Evolutionary conservation across 148 eudicot species (phyloP).

Genomic region (Spergularia bocconei): DNA sequence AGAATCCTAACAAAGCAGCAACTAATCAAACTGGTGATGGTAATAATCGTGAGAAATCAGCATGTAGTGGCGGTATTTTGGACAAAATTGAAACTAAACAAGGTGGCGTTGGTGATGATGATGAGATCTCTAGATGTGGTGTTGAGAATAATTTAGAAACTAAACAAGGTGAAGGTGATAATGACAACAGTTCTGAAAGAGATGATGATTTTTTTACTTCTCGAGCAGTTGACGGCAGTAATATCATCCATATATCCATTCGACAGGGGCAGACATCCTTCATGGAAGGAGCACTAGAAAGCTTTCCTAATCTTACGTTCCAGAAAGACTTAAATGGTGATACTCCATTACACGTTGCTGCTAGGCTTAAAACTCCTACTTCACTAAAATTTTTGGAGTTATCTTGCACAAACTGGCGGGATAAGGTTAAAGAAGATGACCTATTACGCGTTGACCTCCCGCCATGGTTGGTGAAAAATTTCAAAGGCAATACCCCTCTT

Average conservation of each 20-base stretch:
- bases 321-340: slow-evolving; percentile 1
- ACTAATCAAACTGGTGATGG: too few species aligned
- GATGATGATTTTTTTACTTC: too few species aligned
- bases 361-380: not conserved
- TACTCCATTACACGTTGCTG: slow-evolving; percentile 13
- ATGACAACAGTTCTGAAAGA: too few species aligned
- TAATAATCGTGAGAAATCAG: too few species aligned
- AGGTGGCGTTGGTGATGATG: too few species aligned
- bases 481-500: slow-evolving; percentile 9
- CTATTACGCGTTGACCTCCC: not conserved
- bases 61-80: too few species aligned
- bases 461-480: not conserved
- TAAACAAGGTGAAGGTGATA: too few species aligned
- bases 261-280: not conserved
- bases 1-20: too few species aligned
- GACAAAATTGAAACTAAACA: too few species aligned
- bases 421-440: too few species aligned
- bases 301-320: not conserved
- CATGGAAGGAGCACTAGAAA: not conserved
- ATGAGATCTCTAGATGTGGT: too few species aligned
- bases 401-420: not conserved
- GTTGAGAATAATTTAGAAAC: too few species aligned
- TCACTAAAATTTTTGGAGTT: not conserved
- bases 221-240: slow-evolving; percentile 4
- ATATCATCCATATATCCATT: not conserved